Base-by-base conservation (phyloP, 2,329 filamentous ascomycete genomes). In the Albifimbria verrucaria region DNA sequence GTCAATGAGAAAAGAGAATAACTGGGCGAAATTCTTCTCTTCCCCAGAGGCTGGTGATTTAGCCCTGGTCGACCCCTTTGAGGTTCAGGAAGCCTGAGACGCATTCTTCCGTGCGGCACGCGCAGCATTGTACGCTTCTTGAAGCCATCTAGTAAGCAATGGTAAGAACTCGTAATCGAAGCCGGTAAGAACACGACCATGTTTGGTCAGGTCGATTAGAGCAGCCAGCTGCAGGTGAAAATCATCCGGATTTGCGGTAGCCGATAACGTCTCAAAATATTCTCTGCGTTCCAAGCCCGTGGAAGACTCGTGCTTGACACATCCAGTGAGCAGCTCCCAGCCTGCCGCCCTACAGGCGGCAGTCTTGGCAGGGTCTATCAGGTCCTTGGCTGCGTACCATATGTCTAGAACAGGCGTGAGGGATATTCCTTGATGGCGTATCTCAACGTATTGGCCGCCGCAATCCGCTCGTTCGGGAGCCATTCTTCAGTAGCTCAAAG, bases 131-230 rank as follows among this genome's bases (percentile, higher is more conserved):
- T 85, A 89, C 22, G 74, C 75, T 21, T 77, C 72, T 48, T 75
- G 73, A 17, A 89, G 74, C 85, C 86, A 88, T 39, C 64, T 70
- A 4, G 80, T 85, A 39, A 89, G 66, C 9, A 88, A 68, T 2
- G 84, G 83, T 42, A 88, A 76, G 7, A 87, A 75, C 24, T 87
- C 81, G 65, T 87, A 87, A 59, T 88, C 83, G 59, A 89, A 88
- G 0, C 86, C 85, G 7, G 82, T 77, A 9, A 89, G 69, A 55
- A 85, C 76, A 48, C 83, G 83, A 22, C 85, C 86, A 51, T 79
- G 74, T 39, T 78, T 80, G 2, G 84, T 85, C 52, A 89, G 71
- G 51, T 86, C 81, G 25, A 82, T 75, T 20, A 89, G 73, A 17
- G 85, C 80, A 25, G 77, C 77, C n/a, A 89, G 78, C 65, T 88